Conservation (phyloP, 2,329 filamentous ascomycete genomes). For the Tolypocladium paradoxum region DNA sequence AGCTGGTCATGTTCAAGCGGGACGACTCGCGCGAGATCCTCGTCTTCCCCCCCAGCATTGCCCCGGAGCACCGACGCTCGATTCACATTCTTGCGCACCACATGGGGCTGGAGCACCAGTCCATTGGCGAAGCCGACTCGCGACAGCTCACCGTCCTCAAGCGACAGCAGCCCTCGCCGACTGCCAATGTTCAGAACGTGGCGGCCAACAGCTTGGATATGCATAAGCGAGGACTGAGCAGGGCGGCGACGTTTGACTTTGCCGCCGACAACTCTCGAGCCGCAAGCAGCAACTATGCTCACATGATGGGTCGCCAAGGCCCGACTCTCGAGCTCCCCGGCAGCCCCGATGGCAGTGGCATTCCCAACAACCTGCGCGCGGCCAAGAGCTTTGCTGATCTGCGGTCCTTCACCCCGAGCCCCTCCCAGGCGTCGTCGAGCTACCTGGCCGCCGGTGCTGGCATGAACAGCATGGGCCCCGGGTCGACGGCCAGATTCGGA, state of each 20-base stretch:
- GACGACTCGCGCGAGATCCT: constrained; percentile 67
- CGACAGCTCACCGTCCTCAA: constrained; percentile 87
- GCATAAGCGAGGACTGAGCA: constrained; percentile 74
- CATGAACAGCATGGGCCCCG: constrained; percentile 43
- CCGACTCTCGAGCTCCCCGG: constrained; percentile 84
- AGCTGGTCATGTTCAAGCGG: constrained; percentile 81
- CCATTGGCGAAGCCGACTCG: constrained; percentile 76
- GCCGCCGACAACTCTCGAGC: constrained; percentile 62
- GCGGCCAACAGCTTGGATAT: constrained; percentile 61
- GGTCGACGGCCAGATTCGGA: constrained; percentile 29
- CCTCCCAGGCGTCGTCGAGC: constrained; percentile 73
- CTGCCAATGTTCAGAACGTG: constrained; percentile 43
- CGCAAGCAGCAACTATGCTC: constrained; percentile 56
- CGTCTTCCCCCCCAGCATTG: constrained; percentile 71
- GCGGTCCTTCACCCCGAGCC: constrained; percentile 88
- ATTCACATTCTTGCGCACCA: constrained; percentile 94
- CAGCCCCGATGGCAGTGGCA: constrained; percentile 52
- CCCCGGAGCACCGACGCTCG: constrained; percentile 74
- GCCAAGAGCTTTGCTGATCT: constrained; percentile 96
- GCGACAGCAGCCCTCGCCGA: constrained; percentile 40
- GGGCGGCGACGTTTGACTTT: constrained; percentile 96
- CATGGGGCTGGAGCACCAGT: constrained; percentile 84
- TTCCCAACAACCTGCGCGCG: constrained; percentile 72
- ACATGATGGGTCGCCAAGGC: constrained; percentile 67
- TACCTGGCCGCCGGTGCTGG: constrained; percentile 41